These are phyloP conservation scores for Cucumis sativus DNA, from an alignment of 306 rosid genomes.

Conservation along the genomic window Cucumber_9930_V3 NC_026656.2:23360501-23361000, in stretches of 20 bases:
- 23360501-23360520: background rate
- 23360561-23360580: background rate
- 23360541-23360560: background rate
- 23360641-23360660: background rate
- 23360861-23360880: background rate
- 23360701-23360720: background rate
- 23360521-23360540: background rate
- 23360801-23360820: background rate
- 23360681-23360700: background rate
- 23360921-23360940: background rate
- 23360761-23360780: background rate
- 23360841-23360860: background rate
- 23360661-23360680: background rate
- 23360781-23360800: constrained; percentile 1
- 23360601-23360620: background rate
- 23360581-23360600: background rate
- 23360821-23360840: background rate
- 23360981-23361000: background rate
- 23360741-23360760: background rate
- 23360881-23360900: background rate
- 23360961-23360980: background rate
- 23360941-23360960: background rate
- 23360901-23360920: background rate
- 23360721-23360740: background rate
- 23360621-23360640: background rate